Base-by-base conservation (phyloP, 257 asterid genomes). In the Thymus quinquecostatus region DNA sequence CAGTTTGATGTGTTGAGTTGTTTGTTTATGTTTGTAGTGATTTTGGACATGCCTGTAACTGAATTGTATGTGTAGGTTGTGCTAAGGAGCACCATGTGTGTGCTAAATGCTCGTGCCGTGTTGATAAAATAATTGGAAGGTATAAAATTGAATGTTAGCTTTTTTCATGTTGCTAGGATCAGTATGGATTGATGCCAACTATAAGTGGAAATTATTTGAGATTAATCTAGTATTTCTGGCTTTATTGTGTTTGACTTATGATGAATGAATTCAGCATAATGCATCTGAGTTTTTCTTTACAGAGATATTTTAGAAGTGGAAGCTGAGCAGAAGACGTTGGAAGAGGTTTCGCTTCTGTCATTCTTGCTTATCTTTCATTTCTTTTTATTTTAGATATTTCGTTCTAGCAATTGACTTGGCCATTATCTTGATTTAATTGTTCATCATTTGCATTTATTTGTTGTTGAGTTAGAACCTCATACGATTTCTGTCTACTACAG, bases 1-100 rank as follows among this genome's bases (percentile, higher is more conserved):
- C 53, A 10, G 34, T n/a, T 45, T 13, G 33, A 40, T 43, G 9
- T 50, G 56, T 50, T 50, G 29, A 44, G 12, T 5, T 10, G 32
- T 8, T 14, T n/a, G 10, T 14, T 49, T 12, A 7, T 0, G 33
- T 14, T 21, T 38, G 10, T 9, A 30, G 67, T 7, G 80, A 34
- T 63, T n/a, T 50, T 34, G 57, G 5, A 14, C 12, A 60, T 60
- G 61, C 60, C 65, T 54, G 43, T 2, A 61, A 78, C 68, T 43
- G 53, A 43, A 75, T 64, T 5, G 21, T 66, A 14, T 60, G 40
- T 78, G 72, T 80, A 92, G 98, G 86, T 29, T 92, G 98, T 77
- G 96, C 97, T n/a, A 92, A 86, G 97, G 95, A 92, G 88, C 87
- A 90, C 55, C 54, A 80, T 2, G 88, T 90, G 55, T 92, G 98